Percentiles rank a stretch among this genome's conserved stretches.
These are phyloP conservation scores for Nadsonia commutata DNA, from an alignment of 1,139 yeast genomes.

Conservation along the genomic window DNA sequence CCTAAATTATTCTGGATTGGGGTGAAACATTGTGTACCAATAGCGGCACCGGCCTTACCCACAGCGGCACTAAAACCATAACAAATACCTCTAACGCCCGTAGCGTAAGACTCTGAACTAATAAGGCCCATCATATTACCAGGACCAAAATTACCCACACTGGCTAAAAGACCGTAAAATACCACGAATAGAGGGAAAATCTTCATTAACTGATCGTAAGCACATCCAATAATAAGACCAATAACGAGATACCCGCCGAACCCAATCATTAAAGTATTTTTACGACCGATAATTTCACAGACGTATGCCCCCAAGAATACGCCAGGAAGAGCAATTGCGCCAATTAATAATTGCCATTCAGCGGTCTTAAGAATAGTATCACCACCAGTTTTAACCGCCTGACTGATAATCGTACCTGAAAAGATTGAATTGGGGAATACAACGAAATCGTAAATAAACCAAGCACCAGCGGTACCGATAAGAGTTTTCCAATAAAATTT, in stretches of 20 bases:
- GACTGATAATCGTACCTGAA: constrained; percentile 36
- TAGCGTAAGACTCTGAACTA: constrained; percentile 56
- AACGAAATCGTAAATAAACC: constrained; percentile 53
- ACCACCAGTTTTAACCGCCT: constrained; percentile 25
- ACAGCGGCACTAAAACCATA: constrained; percentile 39
- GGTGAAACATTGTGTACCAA: constrained; percentile 33
- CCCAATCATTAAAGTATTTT: constrained; percentile 43
- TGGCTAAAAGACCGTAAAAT: constrained; percentile 45
- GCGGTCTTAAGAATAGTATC: constrained; percentile 32
- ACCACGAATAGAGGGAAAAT: constrained; percentile 42
- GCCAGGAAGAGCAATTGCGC: constrained; percentile 42
- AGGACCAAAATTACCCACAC: constrained; percentile 59
- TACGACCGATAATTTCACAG: constrained; percentile 40
- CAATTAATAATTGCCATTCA: constrained; percentile 45
- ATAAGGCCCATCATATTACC: constrained; percentile 61
- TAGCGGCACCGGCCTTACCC: constrained; percentile 43
- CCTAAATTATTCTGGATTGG: constrained; percentile 30
- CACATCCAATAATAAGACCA: constrained; percentile 44
- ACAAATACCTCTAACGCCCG: constrained; percentile 59
- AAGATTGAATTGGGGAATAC: constrained; percentile 54
- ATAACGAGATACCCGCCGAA: constrained; percentile 44
- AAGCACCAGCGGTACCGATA: constrained; percentile 42
- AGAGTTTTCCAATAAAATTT: constrained; percentile 42
- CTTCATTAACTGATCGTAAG: constrained; percentile 33
- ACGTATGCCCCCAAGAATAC: constrained; percentile 41